These are phyloP conservation scores for Coemansia brasiliensis DNA, from an alignment of 192 early-diverging fungal genomes.

Conservation along the genomic window DNA sequence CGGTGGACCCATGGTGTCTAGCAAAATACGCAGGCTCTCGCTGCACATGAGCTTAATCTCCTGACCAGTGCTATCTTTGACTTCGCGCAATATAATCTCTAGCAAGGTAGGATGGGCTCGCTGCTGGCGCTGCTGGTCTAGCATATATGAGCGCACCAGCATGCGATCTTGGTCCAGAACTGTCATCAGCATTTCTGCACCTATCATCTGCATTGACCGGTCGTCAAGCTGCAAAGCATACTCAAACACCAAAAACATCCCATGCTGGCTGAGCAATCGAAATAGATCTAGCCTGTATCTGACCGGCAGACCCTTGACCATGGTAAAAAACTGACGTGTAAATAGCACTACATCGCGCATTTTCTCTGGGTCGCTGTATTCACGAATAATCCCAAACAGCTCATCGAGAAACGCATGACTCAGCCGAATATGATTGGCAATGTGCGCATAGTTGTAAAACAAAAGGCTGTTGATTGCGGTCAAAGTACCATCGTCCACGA, in stretches of 20 bases:
- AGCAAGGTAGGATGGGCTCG: slow-evolving; percentile 56
- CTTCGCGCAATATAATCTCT: slow-evolving; percentile 64
- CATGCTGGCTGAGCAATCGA: slow-evolving; percentile 72
- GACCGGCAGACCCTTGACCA: slow-evolving; percentile 72
- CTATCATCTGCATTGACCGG: slow-evolving; percentile 59
- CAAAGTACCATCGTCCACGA: slow-evolving; percentile 75
- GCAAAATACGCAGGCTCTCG: slow-evolving; percentile 72
- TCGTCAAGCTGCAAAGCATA: slow-evolving; percentile 63
- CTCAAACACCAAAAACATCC: slow-evolving; percentile 78
- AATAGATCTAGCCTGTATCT: slow-evolving; percentile 60
- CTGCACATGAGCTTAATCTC: slow-evolving; percentile 69
- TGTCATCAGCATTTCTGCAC: slow-evolving; percentile 67
- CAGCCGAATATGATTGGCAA: slow-evolving; percentile 71
- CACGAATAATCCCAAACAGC: slow-evolving; percentile 68
- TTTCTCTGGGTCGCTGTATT: slow-evolving; percentile 53
- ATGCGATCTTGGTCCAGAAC: slow-evolving; percentile 80
- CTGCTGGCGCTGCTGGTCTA: slow-evolving; percentile 61
- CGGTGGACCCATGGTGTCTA: slow-evolving; percentile 60
- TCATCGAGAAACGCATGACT: slow-evolving; percentile 68
- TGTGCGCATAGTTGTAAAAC: slow-evolving; percentile 84
- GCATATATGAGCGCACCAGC: slow-evolving; percentile 67
- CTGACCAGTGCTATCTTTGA: slow-evolving; percentile 62
- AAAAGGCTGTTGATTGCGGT: slow-evolving; percentile 73
- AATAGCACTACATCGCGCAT: slow-evolving; percentile 79
- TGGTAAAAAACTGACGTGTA: slow-evolving; percentile 73